Evolutionary conservation across 1,284 basidiomycete species (phyloP), one percentile per base, ranked within the genome.

Genomic region (Wallemia hederae): DNA sequence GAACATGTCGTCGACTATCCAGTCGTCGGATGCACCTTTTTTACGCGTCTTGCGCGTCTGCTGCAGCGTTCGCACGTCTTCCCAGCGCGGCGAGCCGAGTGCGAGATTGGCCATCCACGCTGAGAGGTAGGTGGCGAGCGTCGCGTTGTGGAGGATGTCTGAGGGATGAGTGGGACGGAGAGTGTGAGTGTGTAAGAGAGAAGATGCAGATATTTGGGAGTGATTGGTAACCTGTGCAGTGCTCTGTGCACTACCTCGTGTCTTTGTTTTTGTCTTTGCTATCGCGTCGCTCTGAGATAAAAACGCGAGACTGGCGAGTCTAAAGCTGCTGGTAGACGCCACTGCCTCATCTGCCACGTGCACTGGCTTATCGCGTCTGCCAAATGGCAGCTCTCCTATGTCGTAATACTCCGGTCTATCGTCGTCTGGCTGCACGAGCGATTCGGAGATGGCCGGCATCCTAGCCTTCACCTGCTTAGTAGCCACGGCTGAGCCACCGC

Each of bases 61-160:
- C 5, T 59, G 56, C 49, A 63, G 31, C 19, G 60, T 60, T 19
- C 63, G 64, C 28, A 63, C 60, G 17, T 62, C 60, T 1, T 62
- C 27, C 27, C 34, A 22, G 29, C 34, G 22, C 27, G 34, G 49
- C 22, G 60, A 71, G 22, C 79, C 78, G 2, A 92, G 69, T 61
- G 79, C 78, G 9, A 83, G 74, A 19, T 82, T 79, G 27, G 71
- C 70, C 59, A 94, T 75, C 90, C 90, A 96, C 61, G 85, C 80
- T 31, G 82, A 78, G 49, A 94, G 75, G 70, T 84, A 88, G 19
- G 74, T 67, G 0, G 87, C 80, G 62, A 80, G 78, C 2, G 72
- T 67, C 68, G 85, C 80, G 68, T 92, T 94, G 9, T 85, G 86
- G 0, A 96, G 73, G 0, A 92, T 80, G 65, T 91, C 78, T 17